Evolutionary conservation across 1,284 basidiomycete species (phyloP).

Genomic region (Thecaphora frezii): DNA sequence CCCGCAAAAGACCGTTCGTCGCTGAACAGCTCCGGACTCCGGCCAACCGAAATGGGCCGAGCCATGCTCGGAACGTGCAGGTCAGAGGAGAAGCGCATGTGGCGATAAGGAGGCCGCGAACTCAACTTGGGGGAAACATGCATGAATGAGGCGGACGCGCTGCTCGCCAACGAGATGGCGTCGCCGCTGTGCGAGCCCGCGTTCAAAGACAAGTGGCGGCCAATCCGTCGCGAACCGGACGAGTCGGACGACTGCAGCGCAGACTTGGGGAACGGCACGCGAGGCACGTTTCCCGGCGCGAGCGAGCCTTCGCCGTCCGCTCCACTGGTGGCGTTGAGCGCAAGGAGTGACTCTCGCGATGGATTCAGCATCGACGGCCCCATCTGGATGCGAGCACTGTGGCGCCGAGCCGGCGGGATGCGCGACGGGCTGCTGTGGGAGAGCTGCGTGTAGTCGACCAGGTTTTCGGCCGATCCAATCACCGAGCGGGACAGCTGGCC

Average conservation of each 20-base stretch:
- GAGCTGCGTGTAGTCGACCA: conserved; percentile 31
- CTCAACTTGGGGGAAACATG: conserved; percentile 23
- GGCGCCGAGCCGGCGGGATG: conserved; percentile 35
- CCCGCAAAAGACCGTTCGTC: conserved; percentile 26
- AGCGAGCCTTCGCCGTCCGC: conserved; percentile 14
- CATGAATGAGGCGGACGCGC: conserved; percentile 13
- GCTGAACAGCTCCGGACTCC: conserved; percentile 20
- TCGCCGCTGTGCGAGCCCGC: conserved; percentile 10
- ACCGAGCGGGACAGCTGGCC: conserved; percentile 32
- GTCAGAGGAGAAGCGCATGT: conserved; percentile 51
- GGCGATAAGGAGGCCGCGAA: conserved; percentile 30
- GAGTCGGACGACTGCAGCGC: conserved; percentile 21
- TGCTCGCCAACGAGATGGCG: conserved; percentile 15
- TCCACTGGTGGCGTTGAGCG: conserved; percentile 8
- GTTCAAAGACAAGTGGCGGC: conserved; percentile 39
- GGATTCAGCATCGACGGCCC: conserved; percentile 46
- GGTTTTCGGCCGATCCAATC: conserved; percentile 31
- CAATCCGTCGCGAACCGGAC: conserved; percentile 33
- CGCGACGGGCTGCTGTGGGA: conserved; percentile 26
- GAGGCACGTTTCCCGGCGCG: conserved; percentile 4
- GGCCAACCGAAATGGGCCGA: conserved; percentile 10
- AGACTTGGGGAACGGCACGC: conserved; percentile 42
- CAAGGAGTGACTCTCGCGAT: conserved; percentile 33
- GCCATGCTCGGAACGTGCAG: conserved; percentile 29
- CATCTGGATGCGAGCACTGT: conserved; percentile 40